phyloP scores from a whole-genome alignment of 2,329 filamentous ascomycete genomes.

The Fusarium oxysporum region DNA sequence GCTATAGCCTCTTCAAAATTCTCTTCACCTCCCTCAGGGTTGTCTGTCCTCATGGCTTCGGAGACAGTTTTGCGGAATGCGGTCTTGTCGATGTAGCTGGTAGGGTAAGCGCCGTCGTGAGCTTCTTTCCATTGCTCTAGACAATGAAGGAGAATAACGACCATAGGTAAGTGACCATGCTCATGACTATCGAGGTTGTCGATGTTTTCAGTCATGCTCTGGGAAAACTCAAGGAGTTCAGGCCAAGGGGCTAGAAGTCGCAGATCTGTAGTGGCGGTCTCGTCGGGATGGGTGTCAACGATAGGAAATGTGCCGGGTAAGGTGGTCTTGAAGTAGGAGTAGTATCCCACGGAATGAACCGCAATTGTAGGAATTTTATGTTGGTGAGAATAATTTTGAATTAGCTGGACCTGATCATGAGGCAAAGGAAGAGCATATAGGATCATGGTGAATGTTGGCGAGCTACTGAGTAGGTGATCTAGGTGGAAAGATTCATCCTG shows the following conservation, averaged over 20 bases:
- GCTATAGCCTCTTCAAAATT: slow-evolving; percentile 94
- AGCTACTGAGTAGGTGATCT: slow-evolving; percentile 54
- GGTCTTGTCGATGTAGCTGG: slow-evolving; percentile 85
- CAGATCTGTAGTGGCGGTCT: slow-evolving; percentile 85
- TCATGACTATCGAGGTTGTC: slow-evolving; percentile 79
- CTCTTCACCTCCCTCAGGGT: slow-evolving; percentile 89
- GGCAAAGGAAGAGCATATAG: slow-evolving; percentile 65
- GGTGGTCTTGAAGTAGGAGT: slow-evolving; percentile 85
- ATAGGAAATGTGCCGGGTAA: slow-evolving; percentile 87
- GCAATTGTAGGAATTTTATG: slow-evolving; percentile 80
- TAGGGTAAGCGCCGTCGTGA: slow-evolving; percentile 76
- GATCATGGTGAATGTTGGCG: slow-evolving; percentile 63
- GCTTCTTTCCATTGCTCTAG: slow-evolving; percentile 81
- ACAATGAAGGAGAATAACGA: slow-evolving; percentile 84
- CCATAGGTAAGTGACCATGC: slow-evolving; percentile 91
- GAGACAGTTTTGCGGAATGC: slow-evolving; percentile 81
- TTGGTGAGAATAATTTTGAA: slow-evolving; percentile 62
- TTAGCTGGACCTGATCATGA: slow-evolving; percentile 55
- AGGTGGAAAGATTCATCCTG: slow-evolving; percentile 52
- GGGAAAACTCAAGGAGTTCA: slow-evolving; percentile 76
- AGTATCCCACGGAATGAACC: slow-evolving; percentile 91
- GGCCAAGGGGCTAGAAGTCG: slow-evolving; percentile 88
- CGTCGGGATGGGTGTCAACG: slow-evolving; percentile 94
- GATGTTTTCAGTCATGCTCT: slow-evolving; percentile 75
- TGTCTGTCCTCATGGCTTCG: slow-evolving; percentile 74